A percentile compares a stretch with the other conserved stretches of the same genome.
phyloP scores from a whole-genome alignment of 768 basidiomycete genomes.

The Macrolepiota dolichaula region DNA sequence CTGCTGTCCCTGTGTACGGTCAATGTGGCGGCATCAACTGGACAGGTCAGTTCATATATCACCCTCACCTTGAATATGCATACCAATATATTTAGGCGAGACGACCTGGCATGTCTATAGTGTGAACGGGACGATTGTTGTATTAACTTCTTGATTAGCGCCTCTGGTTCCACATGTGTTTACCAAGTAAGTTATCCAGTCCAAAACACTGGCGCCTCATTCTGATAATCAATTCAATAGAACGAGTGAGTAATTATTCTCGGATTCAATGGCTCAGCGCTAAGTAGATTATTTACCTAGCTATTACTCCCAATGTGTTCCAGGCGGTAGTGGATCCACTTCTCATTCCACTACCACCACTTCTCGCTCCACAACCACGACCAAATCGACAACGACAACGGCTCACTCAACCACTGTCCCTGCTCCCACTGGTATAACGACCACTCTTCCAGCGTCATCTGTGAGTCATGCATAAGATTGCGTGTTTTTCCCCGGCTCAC shows the following conservation, averaged over 20 bases:
- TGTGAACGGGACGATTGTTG: background rate
- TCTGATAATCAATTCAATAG: background rate
- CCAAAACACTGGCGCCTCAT: too few relatives aligned
- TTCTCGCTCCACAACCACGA: background rate
- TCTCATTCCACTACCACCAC: background rate
- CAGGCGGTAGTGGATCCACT: background rate
- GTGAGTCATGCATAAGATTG: constrained; percentile 11
- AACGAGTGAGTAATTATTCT: background rate
- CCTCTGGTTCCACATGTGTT: background rate
- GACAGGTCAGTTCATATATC: constrained; percentile 17
- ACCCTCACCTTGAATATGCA: background rate
- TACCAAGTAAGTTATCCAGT: background rate
- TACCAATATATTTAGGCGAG: background rate
- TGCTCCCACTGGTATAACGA: constrained; percentile 20
- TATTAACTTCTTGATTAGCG: background rate
- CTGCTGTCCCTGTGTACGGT: constrained; percentile 20
- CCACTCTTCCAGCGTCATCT: constrained; percentile 23
- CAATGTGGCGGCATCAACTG: constrained; percentile 21
- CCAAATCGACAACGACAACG: constrained; percentile 11
- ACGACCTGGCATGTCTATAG: background rate
- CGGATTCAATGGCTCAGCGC: background rate
- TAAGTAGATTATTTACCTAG: background rate
- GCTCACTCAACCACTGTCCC: constrained; percentile 15
- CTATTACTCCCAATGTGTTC: constrained; percentile 2
- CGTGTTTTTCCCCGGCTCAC: background rate